Evolutionary conservation across 2,329 filamentous ascomycete genomes (phyloP).

Genomic region (Epichloe festucae): DNA sequence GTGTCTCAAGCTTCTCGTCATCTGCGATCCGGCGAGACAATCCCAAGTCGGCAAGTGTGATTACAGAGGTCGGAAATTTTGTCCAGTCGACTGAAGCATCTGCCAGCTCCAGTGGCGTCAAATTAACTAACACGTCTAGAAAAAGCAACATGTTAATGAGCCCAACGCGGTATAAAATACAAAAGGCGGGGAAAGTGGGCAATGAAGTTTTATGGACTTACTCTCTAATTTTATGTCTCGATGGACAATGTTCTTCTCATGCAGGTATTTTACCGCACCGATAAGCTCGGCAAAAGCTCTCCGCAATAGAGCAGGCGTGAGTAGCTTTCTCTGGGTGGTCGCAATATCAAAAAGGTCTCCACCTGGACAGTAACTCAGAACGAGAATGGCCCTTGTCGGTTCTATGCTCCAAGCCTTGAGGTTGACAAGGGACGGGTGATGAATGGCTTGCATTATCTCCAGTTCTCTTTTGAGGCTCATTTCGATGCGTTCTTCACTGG

Average conservation of each 20-base stretch:
- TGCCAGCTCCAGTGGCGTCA: slow-evolving; percentile 55
- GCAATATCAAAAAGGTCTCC: slow-evolving; percentile 93
- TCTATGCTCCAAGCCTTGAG: slow-evolving; percentile 87
- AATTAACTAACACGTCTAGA: slow-evolving; percentile 83
- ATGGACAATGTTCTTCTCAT: slow-evolving; percentile 78
- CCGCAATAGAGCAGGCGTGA: slow-evolving; percentile 58
- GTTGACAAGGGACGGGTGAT: slow-evolving; percentile 81
- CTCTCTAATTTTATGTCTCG: slow-evolving; percentile 95
- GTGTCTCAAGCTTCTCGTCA: slow-evolving; percentile 79
- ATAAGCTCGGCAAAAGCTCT: slow-evolving; percentile 86
- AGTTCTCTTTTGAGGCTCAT: slow-evolving; percentile 89
- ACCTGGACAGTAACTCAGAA: slow-evolving; percentile 84
- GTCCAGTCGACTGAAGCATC: slow-evolving; percentile 52
- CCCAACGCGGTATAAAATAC: not conserved
- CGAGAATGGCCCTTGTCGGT: slow-evolving; percentile 66
- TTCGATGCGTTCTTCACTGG: slow-evolving; percentile 84
- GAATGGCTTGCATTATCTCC: slow-evolving; percentile 79
- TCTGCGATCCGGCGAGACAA: slow-evolving; percentile 76
- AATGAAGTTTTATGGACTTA: slow-evolving; percentile 31
- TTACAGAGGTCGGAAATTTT: slow-evolving; percentile 66
- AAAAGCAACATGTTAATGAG: not conserved
- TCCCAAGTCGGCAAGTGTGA: slow-evolving; percentile 84
- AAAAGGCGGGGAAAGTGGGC: not conserved
- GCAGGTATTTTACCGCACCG: slow-evolving; percentile 73
- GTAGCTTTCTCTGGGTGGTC: slow-evolving; percentile 52